phyloP scores from a whole-genome alignment of 106 monocot species.

The Dioscorea alata region DNA sequence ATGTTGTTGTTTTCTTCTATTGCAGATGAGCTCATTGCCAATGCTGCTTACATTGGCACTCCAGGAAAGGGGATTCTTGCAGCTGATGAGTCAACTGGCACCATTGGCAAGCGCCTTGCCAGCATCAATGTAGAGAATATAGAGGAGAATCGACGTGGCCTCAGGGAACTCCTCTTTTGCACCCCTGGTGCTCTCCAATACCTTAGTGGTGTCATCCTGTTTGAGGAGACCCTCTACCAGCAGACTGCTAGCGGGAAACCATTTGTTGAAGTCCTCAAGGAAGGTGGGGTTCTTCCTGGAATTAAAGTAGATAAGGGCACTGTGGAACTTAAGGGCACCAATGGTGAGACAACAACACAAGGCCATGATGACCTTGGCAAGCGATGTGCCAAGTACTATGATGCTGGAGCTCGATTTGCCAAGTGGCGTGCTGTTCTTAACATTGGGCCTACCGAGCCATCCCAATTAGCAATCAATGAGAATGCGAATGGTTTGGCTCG shows the following conservation, averaged over 20 bases:
- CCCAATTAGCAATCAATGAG: conserved; percentile 32
- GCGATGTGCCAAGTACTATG: conserved; percentile 48
- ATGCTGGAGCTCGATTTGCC: conserved; percentile 48
- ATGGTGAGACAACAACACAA: conserved; percentile 46
- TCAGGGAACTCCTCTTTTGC: conserved; percentile 48
- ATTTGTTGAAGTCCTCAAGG: conserved; percentile 47
- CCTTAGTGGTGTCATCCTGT: conserved; percentile 38
- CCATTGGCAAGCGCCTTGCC: conserved; percentile 34
- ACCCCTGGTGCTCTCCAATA: conserved; percentile 38
- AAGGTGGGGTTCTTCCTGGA: conserved; percentile 44
- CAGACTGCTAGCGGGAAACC: conserved; percentile 38
- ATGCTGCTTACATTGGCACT: conserved; percentile 48
- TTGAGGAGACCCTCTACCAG: conserved; percentile 48
- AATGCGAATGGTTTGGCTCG: conserved; percentile 44
- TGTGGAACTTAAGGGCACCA: conserved; percentile 35
- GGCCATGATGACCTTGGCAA: conserved; percentile 55
- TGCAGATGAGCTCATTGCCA: conserved; percentile 53
- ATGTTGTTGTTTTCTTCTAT: not conserved
- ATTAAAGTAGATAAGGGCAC: conserved; percentile 58
- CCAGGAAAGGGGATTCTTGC: conserved; percentile 47
- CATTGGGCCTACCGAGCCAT: conserved; percentile 35
- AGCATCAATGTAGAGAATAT: conserved; percentile 47
- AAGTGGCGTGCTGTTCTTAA: conserved; percentile 56
- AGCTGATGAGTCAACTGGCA: conserved; percentile 48
- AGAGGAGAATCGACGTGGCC: conserved; percentile 32